Evolutionary conservation across 1,284 basidiomycete genomes (phyloP), one percentile per base, ranked within the genome.

Genomic region (Meira nashicola): DNA sequence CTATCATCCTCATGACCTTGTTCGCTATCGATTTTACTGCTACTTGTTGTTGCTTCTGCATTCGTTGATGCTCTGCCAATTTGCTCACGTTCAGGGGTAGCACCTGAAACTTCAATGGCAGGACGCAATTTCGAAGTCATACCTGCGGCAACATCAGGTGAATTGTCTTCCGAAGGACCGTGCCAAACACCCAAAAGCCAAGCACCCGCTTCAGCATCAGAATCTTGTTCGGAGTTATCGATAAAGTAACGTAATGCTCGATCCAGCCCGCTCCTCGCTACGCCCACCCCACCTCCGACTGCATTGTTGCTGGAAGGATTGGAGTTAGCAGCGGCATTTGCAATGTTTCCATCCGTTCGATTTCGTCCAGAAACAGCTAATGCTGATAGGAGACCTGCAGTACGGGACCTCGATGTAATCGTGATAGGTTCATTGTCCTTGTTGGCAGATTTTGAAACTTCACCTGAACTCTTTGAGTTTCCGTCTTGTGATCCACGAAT

Each of bases 101-200:
- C 39, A n/a, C 11, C 17, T 11, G 37, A 43, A 12, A 56, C 39
- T 17, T 56, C 55, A 46, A 56, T 56, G 12, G 55, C 12, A 12
- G 55, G 55, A 3, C 47, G 23, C 8, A 33, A 8, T 33, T 33
- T 33, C 4, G 28, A 33, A 3, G 17, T 23, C 17, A 23, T 33
- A 33, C 8, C 28, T 33, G 28, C 28, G 8, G 28, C 3, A 8
- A 33, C 8, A 8, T 4, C 28, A 3, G 43, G 17, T 44, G 43
- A 44, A 44, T 17, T 44, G 43, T 17, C 28, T 25, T 15, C 38
- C 6, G 25, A 39, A 21, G 68, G 66, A 39, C 65, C 70, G 53
- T 74, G 71, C 63, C 62, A 65, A 11, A 74, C 70, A 21, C 71
- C 71, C 11, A 74, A 66, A 40, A 74, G 65, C 72, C 72, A 74